A percentile compares a stretch with the other conserved stretches of the same genome.
These are phyloP conservation scores for Scheffersomyces titani DNA, from an alignment of 1,139 yeast genomes.

Conservation along the genomic window DNA sequence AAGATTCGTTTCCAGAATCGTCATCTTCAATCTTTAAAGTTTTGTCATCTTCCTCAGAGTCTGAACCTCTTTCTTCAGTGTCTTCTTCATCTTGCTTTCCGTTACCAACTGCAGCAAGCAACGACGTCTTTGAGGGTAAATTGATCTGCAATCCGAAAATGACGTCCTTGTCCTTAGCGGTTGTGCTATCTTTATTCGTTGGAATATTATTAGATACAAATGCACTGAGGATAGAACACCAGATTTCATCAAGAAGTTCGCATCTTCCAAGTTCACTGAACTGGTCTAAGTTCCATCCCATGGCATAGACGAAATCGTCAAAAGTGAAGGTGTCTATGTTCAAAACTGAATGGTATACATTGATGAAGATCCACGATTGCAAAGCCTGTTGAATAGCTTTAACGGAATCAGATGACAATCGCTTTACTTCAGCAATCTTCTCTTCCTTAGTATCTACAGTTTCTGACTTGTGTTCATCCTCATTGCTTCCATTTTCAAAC, in stretches of 20 bases:
- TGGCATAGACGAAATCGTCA: slow-evolving; percentile 71
- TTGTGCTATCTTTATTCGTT: slow-evolving; percentile 19
- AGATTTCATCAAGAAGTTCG: slow-evolving; percentile 66
- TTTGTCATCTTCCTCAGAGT: slow-evolving; percentile 17
- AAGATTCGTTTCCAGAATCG: slow-evolving; percentile 15
- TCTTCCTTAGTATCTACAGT: slow-evolving; percentile 3
- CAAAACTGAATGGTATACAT: slow-evolving; percentile 66
- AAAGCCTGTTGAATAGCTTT: slow-evolving; percentile 45
- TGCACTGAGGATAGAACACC: slow-evolving; percentile 60
- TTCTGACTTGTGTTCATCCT: slow-evolving; percentile 12
- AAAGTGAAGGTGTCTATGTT: slow-evolving; percentile 72
- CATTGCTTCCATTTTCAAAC: slow-evolving; percentile 20
- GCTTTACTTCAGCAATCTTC: slow-evolving; percentile 13
- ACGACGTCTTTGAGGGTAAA: slow-evolving; percentile 40
- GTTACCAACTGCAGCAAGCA: slow-evolving; percentile 16
- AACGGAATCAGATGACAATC: slow-evolving; percentile 18
- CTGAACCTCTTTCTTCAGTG: slow-evolving; percentile 26
- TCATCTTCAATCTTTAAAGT: slow-evolving; percentile 30
- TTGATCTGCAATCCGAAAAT: slow-evolving; percentile 38
- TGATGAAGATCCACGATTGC: slow-evolving; percentile 75
- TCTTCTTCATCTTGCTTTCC: slow-evolving; percentile 10
- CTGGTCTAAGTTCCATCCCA: slow-evolving; percentile 55
- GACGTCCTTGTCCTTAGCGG: slow-evolving; percentile 27
- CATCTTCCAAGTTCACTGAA: slow-evolving; percentile 49
- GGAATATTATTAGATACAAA: slow-evolving; percentile 42